Conservation (phyloP, 371 early-diverging fungal genomes). For the Lichtheimia ornata region DNA sequence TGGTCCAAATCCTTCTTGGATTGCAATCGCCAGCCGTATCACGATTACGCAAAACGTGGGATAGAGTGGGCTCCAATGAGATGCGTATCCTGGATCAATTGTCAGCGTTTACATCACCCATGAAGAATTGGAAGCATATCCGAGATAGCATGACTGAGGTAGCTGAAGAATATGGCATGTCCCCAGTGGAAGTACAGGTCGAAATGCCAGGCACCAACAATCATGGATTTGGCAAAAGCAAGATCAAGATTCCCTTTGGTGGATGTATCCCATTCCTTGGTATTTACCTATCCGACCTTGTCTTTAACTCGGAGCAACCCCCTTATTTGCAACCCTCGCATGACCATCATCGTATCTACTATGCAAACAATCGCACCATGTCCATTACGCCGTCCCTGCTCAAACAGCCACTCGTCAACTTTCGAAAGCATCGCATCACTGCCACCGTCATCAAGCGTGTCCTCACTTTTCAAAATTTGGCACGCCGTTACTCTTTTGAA, state of each 20-base stretch:
- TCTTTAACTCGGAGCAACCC: constrained; percentile 68
- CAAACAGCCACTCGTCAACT: constrained; percentile 56
- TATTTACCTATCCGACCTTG: constrained; percentile 66
- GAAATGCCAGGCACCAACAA: constrained; percentile 34
- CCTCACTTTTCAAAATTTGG: constrained; percentile 58
- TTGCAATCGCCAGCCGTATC: constrained; percentile 64
- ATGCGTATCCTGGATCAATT: constrained; percentile 58
- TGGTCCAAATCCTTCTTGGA: constrained; percentile 65
- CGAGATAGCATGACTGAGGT: constrained; percentile 65
- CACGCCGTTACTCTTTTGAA: constrained; percentile 59
- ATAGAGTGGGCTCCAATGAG: constrained; percentile 49
- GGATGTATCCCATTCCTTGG: constrained; percentile 66
- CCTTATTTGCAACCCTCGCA: constrained; percentile 48
- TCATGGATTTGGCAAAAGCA: constrained; percentile 20
- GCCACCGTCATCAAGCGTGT: constrained; percentile 67
- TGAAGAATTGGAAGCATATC: constrained; percentile 59
- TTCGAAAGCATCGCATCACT: constrained; percentile 64
- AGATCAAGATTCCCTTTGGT: constrained; percentile 52
- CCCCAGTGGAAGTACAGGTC: constrained; percentile 52
- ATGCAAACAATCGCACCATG: constrained; percentile 16
- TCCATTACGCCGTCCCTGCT: constrained; percentile 20
- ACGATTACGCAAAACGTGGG: constrained; percentile 64
- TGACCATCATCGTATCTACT: constrained; percentile 25
- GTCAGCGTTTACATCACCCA: constrained; percentile 53
- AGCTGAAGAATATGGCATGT: constrained; percentile 60